These are phyloP conservation scores for Myriosclerotinia scirpicola DNA, from an alignment of 2,329 filamentous ascomycete species.

Conservation along the genomic window DNA sequence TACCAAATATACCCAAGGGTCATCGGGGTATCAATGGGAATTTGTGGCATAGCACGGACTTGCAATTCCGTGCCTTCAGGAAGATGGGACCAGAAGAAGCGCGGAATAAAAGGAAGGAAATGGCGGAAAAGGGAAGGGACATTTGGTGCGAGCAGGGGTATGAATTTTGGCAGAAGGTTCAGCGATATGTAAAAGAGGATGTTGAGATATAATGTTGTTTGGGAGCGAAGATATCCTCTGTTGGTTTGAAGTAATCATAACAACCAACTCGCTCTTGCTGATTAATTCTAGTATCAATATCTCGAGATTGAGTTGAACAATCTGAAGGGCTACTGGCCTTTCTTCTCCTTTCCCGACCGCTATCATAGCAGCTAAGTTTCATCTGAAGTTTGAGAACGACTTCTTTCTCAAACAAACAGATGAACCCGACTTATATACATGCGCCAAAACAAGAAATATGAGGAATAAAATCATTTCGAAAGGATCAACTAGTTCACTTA, in stretches of 20 bases:
- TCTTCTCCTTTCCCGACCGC: no score
- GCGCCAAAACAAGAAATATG: not conserved
- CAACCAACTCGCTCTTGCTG: not conserved
- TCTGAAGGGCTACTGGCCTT: not conserved
- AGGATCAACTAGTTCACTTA: not conserved
- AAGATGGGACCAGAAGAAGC: not conserved
- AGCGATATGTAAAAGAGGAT: not conserved
- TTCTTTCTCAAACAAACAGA: conserved; percentile 1
- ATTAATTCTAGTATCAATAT: not conserved
- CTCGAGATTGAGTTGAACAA: not conserved
- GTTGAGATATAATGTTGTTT: not conserved
- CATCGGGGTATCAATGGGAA: conserved; percentile 16
- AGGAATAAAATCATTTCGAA: not conserved
- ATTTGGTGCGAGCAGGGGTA: not conserved
- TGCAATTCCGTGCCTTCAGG: not conserved
- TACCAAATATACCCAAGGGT: not conserved
- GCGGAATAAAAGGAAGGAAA: not conserved
- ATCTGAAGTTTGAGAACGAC: not conserved
- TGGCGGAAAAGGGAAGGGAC: not conserved
- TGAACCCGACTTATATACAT: not conserved
- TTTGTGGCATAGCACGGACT: no score
- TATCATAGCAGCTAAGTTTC: not conserved
- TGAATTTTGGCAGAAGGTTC: conserved; percentile 3
- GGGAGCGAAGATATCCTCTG: no score
- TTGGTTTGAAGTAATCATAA: not conserved